Evolutionary conservation across 2,329 filamentous ascomycete genomes (phyloP).

Genomic region (Phaeosphaeriaceae sp.): DNA sequence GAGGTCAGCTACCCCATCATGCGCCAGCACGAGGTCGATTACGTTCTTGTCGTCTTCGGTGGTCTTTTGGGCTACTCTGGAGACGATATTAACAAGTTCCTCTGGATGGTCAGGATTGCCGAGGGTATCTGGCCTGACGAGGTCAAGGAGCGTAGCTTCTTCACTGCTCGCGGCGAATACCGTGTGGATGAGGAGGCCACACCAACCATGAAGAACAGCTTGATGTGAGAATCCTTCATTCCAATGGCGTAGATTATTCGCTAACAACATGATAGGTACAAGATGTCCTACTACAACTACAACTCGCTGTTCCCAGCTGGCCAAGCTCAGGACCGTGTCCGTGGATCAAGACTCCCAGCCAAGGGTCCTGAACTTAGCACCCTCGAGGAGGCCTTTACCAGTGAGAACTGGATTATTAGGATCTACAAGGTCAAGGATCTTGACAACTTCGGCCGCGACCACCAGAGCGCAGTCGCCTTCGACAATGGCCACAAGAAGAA

Average conservation of each 20-base stretch:
- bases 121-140: conserved; percentile 99
- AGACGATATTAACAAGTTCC: conserved; percentile 99
- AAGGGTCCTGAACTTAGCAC: conserved; percentile 85
- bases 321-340: conserved; percentile 89
- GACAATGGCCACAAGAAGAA: conserved; percentile 86
- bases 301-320: conserved; percentile 88
- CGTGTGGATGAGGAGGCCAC: conserved; percentile 91
- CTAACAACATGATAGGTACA: conserved; percentile 75
- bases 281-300: conserved; percentile 99
- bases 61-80: conserved; percentile 96
- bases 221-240: conserved; percentile 78
- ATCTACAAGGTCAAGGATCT: conserved; percentile 99
- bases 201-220: conserved; percentile 97
- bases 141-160: conserved; percentile 95
- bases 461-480: conserved; percentile 73
- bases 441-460: conserved; percentile 93
- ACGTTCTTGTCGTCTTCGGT: conserved; percentile 96
- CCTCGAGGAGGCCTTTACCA: conserved; percentile 96
- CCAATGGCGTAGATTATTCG: not conserved
- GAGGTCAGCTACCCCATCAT: conserved; percentile 99
- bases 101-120: conserved; percentile 99
- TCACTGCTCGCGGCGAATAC: conserved; percentile 93
- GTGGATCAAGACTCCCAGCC: conserved; percentile 79
- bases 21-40: conserved; percentile 97
- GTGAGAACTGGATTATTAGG: conserved; percentile 99